A percentile compares a stretch with the other conserved stretches of the same genome.
phyloP scores from a whole-genome alignment of 2,329 filamentous ascomycete genomes.

The Ophiognomonia clavigignenti-juglandacearum region DNA sequence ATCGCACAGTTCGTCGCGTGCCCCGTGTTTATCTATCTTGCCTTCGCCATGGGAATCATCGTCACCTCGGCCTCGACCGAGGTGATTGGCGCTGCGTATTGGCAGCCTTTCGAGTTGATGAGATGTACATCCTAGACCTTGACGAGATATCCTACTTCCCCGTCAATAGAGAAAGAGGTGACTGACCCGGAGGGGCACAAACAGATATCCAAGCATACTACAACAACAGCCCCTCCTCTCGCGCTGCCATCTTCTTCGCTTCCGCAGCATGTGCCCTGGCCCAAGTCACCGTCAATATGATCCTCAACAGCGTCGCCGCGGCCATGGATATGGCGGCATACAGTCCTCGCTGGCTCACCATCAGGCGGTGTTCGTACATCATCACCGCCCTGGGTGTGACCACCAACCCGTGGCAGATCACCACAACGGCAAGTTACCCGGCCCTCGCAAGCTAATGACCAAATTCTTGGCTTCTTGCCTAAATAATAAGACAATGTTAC shows the following conservation, averaged over 20 bases:
- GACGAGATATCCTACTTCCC: too few species aligned
- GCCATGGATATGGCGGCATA: constrained; percentile 9
- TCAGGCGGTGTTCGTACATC: constrained; percentile 7
- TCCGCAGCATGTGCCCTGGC: constrained; percentile 6
- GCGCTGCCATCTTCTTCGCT: constrained; percentile 8
- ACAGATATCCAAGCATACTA: constrained; percentile 6
- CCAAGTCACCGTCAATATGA: constrained; percentile 9
- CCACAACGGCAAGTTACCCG: neutral
- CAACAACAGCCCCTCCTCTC: constrained; percentile 1
- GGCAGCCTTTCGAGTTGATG: constrained; percentile 8
- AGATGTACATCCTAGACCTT: neutral
- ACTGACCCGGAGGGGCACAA: too few species aligned
- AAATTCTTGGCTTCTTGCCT: too few species aligned
- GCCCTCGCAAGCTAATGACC: too few species aligned
- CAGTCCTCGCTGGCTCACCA: constrained; percentile 8
- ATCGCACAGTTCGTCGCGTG: constrained; percentile 8
- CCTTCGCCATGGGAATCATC: constrained; percentile 5
- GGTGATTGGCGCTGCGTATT: constrained; percentile 5
- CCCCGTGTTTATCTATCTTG: constrained; percentile 5
- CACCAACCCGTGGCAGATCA: constrained; percentile 13
- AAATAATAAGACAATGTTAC: too few species aligned
- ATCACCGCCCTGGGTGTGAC: constrained; percentile 4
- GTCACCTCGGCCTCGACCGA: constrained; percentile 7
- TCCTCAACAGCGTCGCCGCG: constrained; percentile 9
- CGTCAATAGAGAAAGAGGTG: too few species aligned